Base-by-base conservation (phyloP, 2,329 filamentous ascomycete species). In the Xylariaceae sp. region DNA sequence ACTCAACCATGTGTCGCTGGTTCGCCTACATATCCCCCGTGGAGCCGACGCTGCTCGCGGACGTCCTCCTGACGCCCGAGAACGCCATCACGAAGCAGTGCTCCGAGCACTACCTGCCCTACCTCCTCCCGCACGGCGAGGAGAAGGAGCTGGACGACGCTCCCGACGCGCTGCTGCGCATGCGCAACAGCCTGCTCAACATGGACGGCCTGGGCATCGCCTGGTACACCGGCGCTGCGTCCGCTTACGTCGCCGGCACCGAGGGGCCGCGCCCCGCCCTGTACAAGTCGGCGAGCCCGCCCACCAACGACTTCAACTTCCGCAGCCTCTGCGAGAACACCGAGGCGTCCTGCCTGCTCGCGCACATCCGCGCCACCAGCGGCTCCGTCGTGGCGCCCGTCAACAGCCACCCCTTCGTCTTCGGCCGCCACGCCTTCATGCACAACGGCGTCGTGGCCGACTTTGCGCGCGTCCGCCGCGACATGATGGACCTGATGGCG, bases 371-470 rank as follows among this genome's bases (percentile, higher is more conserved):
- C 9, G 31, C 31, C 9, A 16, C 31, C 15, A 9, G 9, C 9
- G 31, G 34, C 7, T 22, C 34, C 13, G 13, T 16, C 3, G 34
- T 24, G 4, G 26, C 34, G 34, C 34, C 34, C 17, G 18, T 59
- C 37, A 42, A 57, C 29, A 1, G 15, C 2, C 8, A 42, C 2
- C 45, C 56, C 11, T 19, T 43, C 19, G 38, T 32, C 3, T 37
- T 58, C 4, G 55, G 50, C 45, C 44, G 38, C 11, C 54, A 59
- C 24, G 48, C 56, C 13, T 43, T 33, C 24, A 33, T 32, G 19
- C 53, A 56, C 39, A 37, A 37, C 18, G 34, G 34, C 17, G 8
- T 24, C 4, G 18, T 37, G 9, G 3, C 34, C 9, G 34, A 16
- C 9, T 33, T 33, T 16, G 15, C 31, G 31, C 31, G 31, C 31